Base-by-base conservation (phyloP, 2,329 filamentous ascomycete genomes). In the Ascochyta viciae-villosae region DNA sequence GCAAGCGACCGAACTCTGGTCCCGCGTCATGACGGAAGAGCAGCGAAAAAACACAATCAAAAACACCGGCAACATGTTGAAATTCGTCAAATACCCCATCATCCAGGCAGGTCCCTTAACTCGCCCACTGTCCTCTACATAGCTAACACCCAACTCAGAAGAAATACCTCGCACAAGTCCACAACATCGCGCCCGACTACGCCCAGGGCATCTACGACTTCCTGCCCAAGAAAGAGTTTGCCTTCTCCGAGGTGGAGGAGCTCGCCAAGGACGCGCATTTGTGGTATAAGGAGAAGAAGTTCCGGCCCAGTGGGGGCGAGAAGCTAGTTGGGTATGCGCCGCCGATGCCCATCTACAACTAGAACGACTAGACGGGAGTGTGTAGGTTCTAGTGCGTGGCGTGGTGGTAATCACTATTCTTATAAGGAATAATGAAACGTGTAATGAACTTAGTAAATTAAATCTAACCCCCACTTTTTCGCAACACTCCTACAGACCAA, bases 81-180 rank as follows among this genome's bases (percentile, higher is more conserved):
- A 74, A 23, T 64, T 75, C n/a, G 80, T 82, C 42, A 72, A 71
- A n/a, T 77, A 76, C 43, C 68, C 74, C 0, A 70, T 77, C 33
- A 81, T 83, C 29, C 77, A 82, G 75, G 72, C 67, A 62, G 46
- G 62, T 49, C 19, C 23, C 16, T 27, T 23, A 15, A 16, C 35
- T 23, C 19, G 50, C 31, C 6, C 27, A 29, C 9, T 4, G 8
- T 39, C 7, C 1, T 16, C 3, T n/a, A 19, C 12, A 53, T 62
- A 41, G 60, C 45, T 39, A 12, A 33, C 34, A 12, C 1, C 49
- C 23, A 19, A 3, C 13, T 60, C 44, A 70, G 66, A 77, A 79
- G 57, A 82, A 82, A 57, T 85, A 84, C 62, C 74, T 85, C 1
- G 80, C 81, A 0, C 83, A 85, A 67, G 74, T 80, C 44, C 80